A percentile compares a stretch with the other conserved stretches of the same genome.
These are phyloP conservation scores for Pisolithus microcarpus DNA, from an alignment of 768 basidiomycete genomes.

Conservation along the genomic window DNA sequence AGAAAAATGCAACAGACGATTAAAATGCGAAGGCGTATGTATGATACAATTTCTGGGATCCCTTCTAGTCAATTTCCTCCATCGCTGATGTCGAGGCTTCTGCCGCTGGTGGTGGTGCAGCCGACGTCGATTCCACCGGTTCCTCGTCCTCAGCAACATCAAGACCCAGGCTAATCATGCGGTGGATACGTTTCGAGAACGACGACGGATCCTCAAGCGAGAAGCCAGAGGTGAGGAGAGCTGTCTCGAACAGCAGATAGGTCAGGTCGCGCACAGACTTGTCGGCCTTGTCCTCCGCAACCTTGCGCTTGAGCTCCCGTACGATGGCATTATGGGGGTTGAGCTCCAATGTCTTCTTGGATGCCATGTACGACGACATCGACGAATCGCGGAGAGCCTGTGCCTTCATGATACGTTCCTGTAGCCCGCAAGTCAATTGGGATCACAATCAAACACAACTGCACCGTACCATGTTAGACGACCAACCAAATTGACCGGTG, in stretches of 20 bases:
- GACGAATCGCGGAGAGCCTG: slow-evolving; percentile 94
- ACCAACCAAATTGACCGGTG: slow-evolving; percentile 99
- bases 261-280: slow-evolving; percentile 97
- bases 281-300: slow-evolving; percentile 95
- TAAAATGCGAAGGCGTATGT: slow-evolving; percentile 15
- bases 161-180: slow-evolving; percentile 90
- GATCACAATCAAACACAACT: background rate
- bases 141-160: slow-evolving; percentile 79
- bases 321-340: slow-evolving; percentile 90
- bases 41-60: slow-evolving; percentile 21
- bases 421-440: slow-evolving; percentile 5
- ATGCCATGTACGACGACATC: slow-evolving; percentile 99
- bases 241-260: slow-evolving; percentile 93
- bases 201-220: slow-evolving; percentile 91
- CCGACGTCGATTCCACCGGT: slow-evolving; percentile 28
- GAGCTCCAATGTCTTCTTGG: slow-evolving; percentile 96
- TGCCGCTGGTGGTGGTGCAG: slow-evolving; percentile 43
- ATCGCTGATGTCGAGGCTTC: slow-evolving; percentile 77
- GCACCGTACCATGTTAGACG: slow-evolving; percentile 82
- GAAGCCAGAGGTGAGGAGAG: slow-evolving; percentile 92
- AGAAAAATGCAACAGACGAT: slow-evolving; percentile 17
- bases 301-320: slow-evolving; percentile 93
- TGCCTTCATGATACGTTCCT: slow-evolving; percentile 99
- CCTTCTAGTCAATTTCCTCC: slow-evolving; percentile 89
- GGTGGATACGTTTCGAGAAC: slow-evolving; percentile 93